Base-by-base conservation (phyloP, 176 grass and related monocot genomes). In the Tuctoria greenei region DNA sequence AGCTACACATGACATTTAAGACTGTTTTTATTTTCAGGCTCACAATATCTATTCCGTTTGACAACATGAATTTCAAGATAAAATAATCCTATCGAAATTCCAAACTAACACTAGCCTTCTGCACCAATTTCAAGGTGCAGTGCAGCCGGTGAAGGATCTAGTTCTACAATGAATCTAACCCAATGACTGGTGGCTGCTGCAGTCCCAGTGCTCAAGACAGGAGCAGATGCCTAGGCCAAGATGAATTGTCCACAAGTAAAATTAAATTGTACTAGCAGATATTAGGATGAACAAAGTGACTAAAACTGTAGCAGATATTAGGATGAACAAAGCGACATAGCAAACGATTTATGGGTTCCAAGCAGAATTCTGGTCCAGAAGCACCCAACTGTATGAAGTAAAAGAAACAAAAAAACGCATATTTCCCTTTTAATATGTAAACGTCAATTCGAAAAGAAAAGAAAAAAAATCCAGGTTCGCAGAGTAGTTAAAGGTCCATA, bases 281-380 rank as follows among this genome's bases (percentile, higher is more conserved):
- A 1, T 31, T 31, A 31, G 31, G 3, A 1, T 31, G 31, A 31
- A 31, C 31, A 31, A 31, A n/a, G 31, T 3, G 31, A 31, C 31
- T 3, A 55, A 18, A 78, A 72, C 46, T 20, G 45, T 45, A 72
- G 37, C 37, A 71, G 46, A 72, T 78, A 36, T 72, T 72, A 54
- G 47, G 37, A 44, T 45, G 13, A 44, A 71, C 62, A 83, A 74
- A 82, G 80, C 45, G 70, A 62, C 69, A 64, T 12, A 47, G 18
- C 16, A 72, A 77, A 87, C 72, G 60, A 82, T 82, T 46, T 82
- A 79, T 66, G 79, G 85, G 76, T 67, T 73, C 78, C 72, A 81
- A 71, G 8, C 40, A 70, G 68, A 56, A 65, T 82, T 81, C 58
- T 65, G 67, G 79, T 36, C 72, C 66, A 66, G 12, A 67, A 87